Conservation (phyloP, 1,284 basidiomycete species). For the Blastosporella zonata region DNA sequence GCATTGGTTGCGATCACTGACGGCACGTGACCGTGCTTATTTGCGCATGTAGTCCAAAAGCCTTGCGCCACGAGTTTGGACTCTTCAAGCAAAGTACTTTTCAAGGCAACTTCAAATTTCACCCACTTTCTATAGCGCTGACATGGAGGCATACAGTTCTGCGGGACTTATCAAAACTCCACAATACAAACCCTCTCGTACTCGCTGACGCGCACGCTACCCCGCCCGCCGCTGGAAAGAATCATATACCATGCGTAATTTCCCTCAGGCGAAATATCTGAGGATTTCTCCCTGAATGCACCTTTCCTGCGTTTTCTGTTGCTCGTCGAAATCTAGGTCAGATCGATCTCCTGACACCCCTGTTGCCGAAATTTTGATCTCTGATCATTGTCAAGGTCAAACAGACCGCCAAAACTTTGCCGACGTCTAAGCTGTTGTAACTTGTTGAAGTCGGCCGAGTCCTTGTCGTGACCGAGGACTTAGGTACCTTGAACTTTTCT, state of each 20-base stretch:
- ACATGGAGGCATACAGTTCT: too few relatives aligned
- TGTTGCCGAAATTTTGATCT: background rate
- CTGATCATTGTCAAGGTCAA: background rate
- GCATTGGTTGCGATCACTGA: background rate
- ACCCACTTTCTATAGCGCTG: too few relatives aligned
- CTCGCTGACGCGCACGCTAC: too few relatives aligned
- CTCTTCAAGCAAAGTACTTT: too few relatives aligned
- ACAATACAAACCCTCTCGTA: too few relatives aligned
- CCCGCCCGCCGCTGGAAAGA: too few relatives aligned
- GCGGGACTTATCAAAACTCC: too few relatives aligned
- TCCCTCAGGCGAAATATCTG: too few relatives aligned
- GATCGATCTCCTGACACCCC: background rate
- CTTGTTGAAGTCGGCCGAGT: too few relatives aligned
- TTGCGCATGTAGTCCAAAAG: constrained; percentile 2
- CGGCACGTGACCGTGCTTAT: constrained; percentile 23
- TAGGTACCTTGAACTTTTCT: background rate
- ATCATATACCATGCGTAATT: too few relatives aligned
- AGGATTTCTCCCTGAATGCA: background rate
- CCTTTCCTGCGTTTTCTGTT: background rate
- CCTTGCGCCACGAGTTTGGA: constrained; percentile 9
- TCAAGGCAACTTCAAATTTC: too few relatives aligned
- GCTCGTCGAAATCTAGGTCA: background rate
- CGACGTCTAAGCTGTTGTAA: constrained; percentile 7
- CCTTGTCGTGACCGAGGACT: constrained; percentile 4
- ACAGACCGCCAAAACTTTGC: constrained; percentile 2